Percentiles rank a stretch among this genome's conserved stretches.
phyloP scores from a whole-genome alignment of 2,329 filamentous ascomycete genomes.

The Colletotrichum costaricense region DNA sequence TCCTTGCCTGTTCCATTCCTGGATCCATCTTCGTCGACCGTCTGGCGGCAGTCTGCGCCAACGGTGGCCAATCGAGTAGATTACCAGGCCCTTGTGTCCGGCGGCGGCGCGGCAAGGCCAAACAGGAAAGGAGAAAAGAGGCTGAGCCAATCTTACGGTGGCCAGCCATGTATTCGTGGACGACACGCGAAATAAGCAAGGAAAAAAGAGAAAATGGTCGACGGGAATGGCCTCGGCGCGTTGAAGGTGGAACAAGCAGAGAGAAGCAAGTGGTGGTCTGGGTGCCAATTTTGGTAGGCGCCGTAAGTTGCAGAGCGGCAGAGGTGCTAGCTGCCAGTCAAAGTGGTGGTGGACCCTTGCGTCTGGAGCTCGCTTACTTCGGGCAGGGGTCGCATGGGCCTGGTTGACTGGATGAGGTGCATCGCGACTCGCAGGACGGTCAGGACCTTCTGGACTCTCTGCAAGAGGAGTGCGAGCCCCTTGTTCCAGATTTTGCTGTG shows the following conservation, averaged over 20 bases:
- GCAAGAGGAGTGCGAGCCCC: constrained; percentile 19
- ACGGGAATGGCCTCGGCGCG: constrained; percentile 24
- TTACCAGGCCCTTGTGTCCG: constrained; percentile 9
- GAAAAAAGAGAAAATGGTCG: background rate
- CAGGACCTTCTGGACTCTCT: background rate
- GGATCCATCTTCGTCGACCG: background rate
- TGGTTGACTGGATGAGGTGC: constrained; percentile 38
- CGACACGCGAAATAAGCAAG: background rate
- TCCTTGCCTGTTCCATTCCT: constrained; percentile 2
- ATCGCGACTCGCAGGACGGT: constrained; percentile 13
- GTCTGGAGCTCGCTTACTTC: constrained; percentile 31
- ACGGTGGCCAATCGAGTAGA: constrained; percentile 27
- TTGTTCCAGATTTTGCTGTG: constrained; percentile 35
- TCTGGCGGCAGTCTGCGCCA: constrained; percentile 29
- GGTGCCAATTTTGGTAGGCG: constrained; percentile 34
- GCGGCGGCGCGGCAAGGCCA: constrained; percentile 25
- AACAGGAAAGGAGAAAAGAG: background rate
- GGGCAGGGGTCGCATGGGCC: constrained; percentile 25
- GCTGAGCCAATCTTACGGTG: constrained; percentile 10
- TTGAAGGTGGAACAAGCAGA: constrained; percentile 10
- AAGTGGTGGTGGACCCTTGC: constrained; percentile 28
- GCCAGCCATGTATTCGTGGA: background rate
- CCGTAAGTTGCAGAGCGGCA: constrained; percentile 29
- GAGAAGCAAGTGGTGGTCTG: background rate
- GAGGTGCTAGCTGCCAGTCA: constrained; percentile 24